These are phyloP conservation scores for Amphibolis antarctica DNA, from an alignment of 106 monocot species.

Conservation along the genomic window DNA sequence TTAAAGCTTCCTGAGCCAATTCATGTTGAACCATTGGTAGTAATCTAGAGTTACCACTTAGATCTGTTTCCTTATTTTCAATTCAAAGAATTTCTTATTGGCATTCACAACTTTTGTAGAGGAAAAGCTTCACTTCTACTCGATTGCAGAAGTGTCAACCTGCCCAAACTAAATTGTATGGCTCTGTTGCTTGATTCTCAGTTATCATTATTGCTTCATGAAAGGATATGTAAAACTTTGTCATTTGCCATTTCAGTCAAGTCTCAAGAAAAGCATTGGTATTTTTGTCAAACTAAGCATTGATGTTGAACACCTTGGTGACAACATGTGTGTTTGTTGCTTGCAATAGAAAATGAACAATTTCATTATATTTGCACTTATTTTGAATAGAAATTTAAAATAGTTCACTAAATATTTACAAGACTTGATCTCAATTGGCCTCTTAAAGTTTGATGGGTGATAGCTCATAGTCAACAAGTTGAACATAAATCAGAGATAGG, in stretches of 20 bases:
- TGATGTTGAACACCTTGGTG: too few relatives aligned
- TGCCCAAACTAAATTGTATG: constrained; percentile 27
- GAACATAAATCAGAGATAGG: too few relatives aligned
- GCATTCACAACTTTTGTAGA: constrained; percentile 18
- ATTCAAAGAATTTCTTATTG: not conserved
- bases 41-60: not conserved
- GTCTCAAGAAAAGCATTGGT: too few relatives aligned
- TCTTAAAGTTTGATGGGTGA: too few relatives aligned
- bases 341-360: not conserved
- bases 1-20: constrained; percentile 22
- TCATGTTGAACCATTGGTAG: constrained; percentile 7
- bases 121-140: constrained; percentile 13
- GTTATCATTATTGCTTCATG: too few relatives aligned
- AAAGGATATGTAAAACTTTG: not conserved
- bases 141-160: constrained; percentile 12
- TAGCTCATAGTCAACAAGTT: too few relatives aligned
- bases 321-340: not conserved
- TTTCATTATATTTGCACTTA: too few relatives aligned
- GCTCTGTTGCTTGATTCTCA: constrained; percentile 6
- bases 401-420: too few relatives aligned
- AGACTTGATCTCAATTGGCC: too few relatives aligned
- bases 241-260: not conserved
- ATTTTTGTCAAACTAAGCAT: too few relatives aligned
- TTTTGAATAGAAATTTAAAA: too few relatives aligned
- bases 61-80: not conserved